Conservation (phyloP, 495 filamentous ascomycete genomes). For the Tuber brumale region DNA sequence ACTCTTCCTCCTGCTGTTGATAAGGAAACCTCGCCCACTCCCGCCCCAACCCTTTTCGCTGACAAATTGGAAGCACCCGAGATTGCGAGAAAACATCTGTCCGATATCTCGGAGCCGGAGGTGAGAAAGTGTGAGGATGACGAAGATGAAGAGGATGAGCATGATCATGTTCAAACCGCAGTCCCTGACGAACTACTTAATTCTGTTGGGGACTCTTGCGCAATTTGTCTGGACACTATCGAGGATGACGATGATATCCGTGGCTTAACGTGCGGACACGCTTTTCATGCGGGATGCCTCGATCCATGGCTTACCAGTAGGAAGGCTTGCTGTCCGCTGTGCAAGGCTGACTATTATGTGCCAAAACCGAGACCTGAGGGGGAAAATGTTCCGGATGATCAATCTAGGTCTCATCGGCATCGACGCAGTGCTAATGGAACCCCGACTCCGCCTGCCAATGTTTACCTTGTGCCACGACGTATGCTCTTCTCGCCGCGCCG, state of each 20-base stretch:
- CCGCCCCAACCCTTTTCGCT: constrained; percentile 9
- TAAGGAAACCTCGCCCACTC: constrained; percentile 21
- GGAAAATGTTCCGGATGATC: constrained; percentile 35
- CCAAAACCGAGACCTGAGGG: constrained; percentile 69
- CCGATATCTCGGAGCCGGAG: constrained; percentile 37
- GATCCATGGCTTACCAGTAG: constrained; percentile 94
- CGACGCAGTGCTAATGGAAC: constrained; percentile 6
- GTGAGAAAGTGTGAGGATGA: constrained; percentile 43
- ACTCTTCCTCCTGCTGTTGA: constrained; percentile 9
- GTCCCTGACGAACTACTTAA: constrained; percentile 74
- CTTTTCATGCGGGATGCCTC: constrained; percentile 89
- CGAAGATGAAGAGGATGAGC: constrained; percentile 66
- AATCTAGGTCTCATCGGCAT: constrained; percentile 18
- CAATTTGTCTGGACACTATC: constrained; percentile 88
- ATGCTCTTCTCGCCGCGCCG: constrained; percentile 29
- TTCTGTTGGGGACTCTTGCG: constrained; percentile 88
- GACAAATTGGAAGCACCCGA: constrained; percentile 34
- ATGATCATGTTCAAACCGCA: constrained; percentile 76
- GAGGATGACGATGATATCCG: constrained; percentile 95
- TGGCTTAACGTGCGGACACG: constrained; percentile 87
- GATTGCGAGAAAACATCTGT: constrained; percentile 30
- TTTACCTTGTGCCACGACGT: constrained; percentile 19
- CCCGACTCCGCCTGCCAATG: constrained; percentile 18
- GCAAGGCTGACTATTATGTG: constrained; percentile 93
- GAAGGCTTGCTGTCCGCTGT: constrained; percentile 90